These are phyloP conservation scores for Chytriomyces hyalinus DNA, from an alignment of 192 early-diverging fungal species.

Conservation along the genomic window DNA sequence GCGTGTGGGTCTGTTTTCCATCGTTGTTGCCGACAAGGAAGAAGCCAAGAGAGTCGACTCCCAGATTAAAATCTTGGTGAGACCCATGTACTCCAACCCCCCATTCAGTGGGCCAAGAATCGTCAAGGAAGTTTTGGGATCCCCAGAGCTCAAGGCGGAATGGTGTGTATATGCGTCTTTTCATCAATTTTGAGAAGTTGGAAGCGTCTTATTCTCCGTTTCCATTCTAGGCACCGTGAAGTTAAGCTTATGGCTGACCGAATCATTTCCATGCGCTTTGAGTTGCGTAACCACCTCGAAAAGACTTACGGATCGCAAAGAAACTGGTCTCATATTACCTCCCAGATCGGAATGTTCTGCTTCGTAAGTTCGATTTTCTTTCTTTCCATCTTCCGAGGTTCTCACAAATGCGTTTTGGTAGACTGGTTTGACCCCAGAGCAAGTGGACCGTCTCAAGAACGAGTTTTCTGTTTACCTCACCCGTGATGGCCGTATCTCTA, in stretches of 20 bases:
- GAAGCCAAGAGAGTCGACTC: constrained; percentile 84
- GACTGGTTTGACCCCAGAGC: constrained; percentile 86
- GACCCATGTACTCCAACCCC: constrained; percentile 99
- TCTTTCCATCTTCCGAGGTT: no score
- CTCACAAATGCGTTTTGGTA: no score
- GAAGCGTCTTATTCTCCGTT: neutral
- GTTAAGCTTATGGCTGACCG: constrained; percentile 97
- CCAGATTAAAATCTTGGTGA: constrained; percentile 94
- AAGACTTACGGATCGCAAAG: constrained; percentile 79
- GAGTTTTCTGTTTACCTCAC: constrained; percentile 95
- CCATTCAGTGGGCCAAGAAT: constrained; percentile 95
- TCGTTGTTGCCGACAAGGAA: constrained; percentile 74
- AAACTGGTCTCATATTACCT: constrained; percentile 91
- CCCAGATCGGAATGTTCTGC: constrained; percentile 98
- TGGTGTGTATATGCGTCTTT: constrained; percentile 63
- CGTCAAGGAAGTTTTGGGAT: constrained; percentile 83
- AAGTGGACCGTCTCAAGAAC: constrained; percentile 80
- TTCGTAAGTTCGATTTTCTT: constrained; percentile 44
- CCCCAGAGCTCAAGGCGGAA: constrained; percentile 73
- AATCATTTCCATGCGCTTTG: constrained; percentile 89
- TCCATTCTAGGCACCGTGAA: constrained; percentile 62
- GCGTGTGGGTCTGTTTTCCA: constrained; percentile 89
- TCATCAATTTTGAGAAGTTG: neutral
- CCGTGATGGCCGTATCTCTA: constrained; percentile 92
- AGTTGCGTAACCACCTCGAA: constrained; percentile 78